Percentiles rank a stretch among this genome's conserved stretches.
Evolutionary conservation across 2,329 filamentous ascomycete species (phyloP).

Genomic region (Exophiala calicioides): DNA sequence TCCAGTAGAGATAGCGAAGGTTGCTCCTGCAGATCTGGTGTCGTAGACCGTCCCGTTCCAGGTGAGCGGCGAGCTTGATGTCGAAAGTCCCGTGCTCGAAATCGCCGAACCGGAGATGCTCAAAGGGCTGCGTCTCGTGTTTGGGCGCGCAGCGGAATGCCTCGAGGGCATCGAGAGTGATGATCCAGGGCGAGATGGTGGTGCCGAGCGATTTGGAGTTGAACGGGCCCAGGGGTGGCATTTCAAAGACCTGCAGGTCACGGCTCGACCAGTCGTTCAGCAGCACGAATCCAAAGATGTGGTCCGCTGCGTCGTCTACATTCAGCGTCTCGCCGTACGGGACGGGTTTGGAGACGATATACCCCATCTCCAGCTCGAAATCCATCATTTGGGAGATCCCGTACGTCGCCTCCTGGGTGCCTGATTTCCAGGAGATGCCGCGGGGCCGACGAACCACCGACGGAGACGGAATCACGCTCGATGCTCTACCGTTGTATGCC

Average conservation of each 20-base stretch:
- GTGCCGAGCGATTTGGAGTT: conserved; percentile 63
- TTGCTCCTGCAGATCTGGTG: conserved; percentile 29
- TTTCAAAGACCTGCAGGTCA: conserved; percentile 64
- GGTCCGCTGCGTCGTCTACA: conserved; percentile 49
- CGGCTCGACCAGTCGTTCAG: conserved; percentile 38
- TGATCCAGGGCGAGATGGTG: conserved; percentile 60
- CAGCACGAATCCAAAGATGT: conserved; percentile 65
- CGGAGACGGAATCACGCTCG: conserved; percentile 17
- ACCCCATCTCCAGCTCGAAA: conserved; percentile 54
- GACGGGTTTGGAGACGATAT: conserved; percentile 46
- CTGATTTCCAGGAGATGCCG: conserved; percentile 12
- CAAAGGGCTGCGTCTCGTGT: conserved; percentile 13
- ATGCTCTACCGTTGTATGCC: conserved; percentile 55
- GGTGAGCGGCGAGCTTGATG: conserved; percentile 15
- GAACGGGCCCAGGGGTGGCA: conserved; percentile 61
- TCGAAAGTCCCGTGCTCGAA: conserved; percentile 17
- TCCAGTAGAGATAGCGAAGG: conserved; percentile 34
- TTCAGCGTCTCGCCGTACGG: conserved; percentile 41
- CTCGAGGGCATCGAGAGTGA: conserved; percentile 59
- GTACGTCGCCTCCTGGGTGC: conserved; percentile 41
- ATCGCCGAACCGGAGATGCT: conserved; percentile 18
- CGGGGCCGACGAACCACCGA: conserved; percentile 12
- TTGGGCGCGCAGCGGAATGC: conserved; percentile 13
- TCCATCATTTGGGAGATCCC: conserved; percentile 61
- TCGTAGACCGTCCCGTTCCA: conserved; percentile 27